Evolutionary conservation across 2,329 filamentous ascomycete genomes (phyloP).

Genomic region (Coleophoma cylindrospora): DNA sequence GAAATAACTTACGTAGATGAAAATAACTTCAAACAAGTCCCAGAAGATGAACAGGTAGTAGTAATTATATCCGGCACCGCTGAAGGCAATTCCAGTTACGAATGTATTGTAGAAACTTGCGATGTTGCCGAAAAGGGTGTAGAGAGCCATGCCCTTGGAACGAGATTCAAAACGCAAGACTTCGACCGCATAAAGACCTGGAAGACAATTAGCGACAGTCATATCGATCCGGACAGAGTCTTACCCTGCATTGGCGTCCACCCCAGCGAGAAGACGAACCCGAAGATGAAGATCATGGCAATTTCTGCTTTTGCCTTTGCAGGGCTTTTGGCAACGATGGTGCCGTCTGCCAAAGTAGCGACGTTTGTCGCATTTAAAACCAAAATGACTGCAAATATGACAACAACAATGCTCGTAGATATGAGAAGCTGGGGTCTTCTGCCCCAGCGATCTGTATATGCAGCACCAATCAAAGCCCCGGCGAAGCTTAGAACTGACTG

Average conservation of each 20-base stretch:
- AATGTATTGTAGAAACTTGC: conserved; percentile 40
- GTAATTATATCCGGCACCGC: conserved; percentile 31
- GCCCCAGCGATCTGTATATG: conserved; percentile 36
- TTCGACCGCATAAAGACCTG: conserved; percentile 39
- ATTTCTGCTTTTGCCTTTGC: conserved; percentile 34
- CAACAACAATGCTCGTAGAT: conserved; percentile 33
- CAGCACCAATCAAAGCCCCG: conserved; percentile 35
- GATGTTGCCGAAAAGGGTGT: conserved; percentile 39
- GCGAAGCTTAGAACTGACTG: conserved; percentile 37
- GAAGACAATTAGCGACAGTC: conserved; percentile 32
- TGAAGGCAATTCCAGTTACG: conserved; percentile 31
- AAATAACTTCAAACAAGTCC: conserved; percentile 34
- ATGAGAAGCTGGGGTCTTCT: conserved; percentile 38
- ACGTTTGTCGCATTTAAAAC: conserved; percentile 34
- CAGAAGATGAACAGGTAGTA: conserved; percentile 31
- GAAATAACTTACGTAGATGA: conserved; percentile 20
- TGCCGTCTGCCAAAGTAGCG: conserved; percentile 20
- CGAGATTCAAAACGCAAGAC: conserved; percentile 37
- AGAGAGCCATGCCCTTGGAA: conserved; percentile 42
- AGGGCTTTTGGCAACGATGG: conserved; percentile 27
- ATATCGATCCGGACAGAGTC: not conserved
- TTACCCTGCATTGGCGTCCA: conserved; percentile 34
- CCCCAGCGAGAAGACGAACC: conserved; percentile 32
- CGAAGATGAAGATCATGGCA: conserved; percentile 32
- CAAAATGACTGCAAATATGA: conserved; percentile 35